Base-by-base conservation (phyloP, 495 filamentous ascomycete species). In the Terfezia claveryi region DNA sequence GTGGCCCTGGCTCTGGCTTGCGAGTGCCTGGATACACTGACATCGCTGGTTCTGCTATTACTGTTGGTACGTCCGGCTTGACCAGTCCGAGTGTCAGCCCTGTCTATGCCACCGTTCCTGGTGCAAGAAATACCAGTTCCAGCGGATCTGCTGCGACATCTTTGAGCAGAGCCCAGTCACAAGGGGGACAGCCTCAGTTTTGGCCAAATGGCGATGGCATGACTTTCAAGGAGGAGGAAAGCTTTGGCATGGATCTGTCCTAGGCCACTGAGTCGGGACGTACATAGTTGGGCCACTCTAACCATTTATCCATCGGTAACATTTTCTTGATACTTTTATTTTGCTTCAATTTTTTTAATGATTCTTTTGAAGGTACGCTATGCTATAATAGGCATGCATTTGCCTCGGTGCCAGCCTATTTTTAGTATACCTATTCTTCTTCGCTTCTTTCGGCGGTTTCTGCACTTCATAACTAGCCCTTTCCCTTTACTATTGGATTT, bases 11-110 rank as follows among this genome's bases (percentile, higher is more conserved):
- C 32, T 80, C 76, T 27, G 87, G 87, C 16, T 76, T 96, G 7
- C 79, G 87, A 11, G 91, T 98, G 14, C 91, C 91, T 16, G 82
- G 88, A 55, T 85, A 91, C 67, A 98, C 91, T 36, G 89, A 94
- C 67, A 74, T 86, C 58, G 85, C 86, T 55, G 91, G 91, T 10
- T 83, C 93, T 23, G 69, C 83, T 1, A 70, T 79, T 12, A 62
- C 67, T n/a, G 71, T 54, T 50, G 57, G 57, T 27, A 58, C 54
- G 36, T 64, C 62, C 1, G 41, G 41, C 17, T 14, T 46, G 41
- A 46, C 41, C 3, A 46, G 41, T 50, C 62, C 62, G 5, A 59
- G 62, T 23, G 58, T 64, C 23, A 64, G 62, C 54, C 62, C 62
- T 4, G 41, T 46, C 17, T 20, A 46, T 46, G 41, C 41, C 12